Base-by-base conservation (phyloP, 768 basidiomycete species). In the Agaricus sinodeliciosus region DNA sequence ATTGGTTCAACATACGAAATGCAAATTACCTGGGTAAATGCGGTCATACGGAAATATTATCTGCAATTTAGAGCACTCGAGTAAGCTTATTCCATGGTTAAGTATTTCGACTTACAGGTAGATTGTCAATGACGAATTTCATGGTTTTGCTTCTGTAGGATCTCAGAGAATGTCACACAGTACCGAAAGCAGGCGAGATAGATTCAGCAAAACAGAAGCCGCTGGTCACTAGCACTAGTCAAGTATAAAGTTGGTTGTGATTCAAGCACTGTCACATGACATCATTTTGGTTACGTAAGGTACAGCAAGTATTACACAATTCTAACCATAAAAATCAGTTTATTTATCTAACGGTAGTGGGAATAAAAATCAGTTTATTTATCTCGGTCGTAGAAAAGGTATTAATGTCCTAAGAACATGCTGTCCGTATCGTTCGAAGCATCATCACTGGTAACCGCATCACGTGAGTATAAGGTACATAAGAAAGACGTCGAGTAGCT, bases 31-130 rank as follows among this genome's bases (percentile, higher is more conserved):
- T 65, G 94, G 94, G 68, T 96, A 98, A 63, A 98, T 92, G 64
- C 90, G 83, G 75, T 93, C 90, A 65, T 93, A 93, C 69, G 90
- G 91, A 67, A 94, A 93, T 64, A 93, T 77, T 60, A 94, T 84
- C 90, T 91, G 59, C 5, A 31, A 37, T 44, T 49, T 13, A 57
- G 52, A 55, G 47, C 55, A 27, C 44, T 49, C 44, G 50, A 19
- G 41, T 51, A 28, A 27, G 43, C 27, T 36, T 44, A 9, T 56
- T 5, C 25, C 34, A n/a, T 2, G n/a, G n/a, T n/a, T 18, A 26
- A 56, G 46, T 43, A 39, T 31, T 43, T 34, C 48, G 22, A 69
- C 72, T 58, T 73, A 90, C 90, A 56, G 86, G 85, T 55, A 90
- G 68, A 63, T 88, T 83, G 66, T 90, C 90, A 57, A 91, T 87